Conservation (phyloP, 2,329 filamentous ascomycete genomes). For the Phialemoniopsis sp. region DNA sequence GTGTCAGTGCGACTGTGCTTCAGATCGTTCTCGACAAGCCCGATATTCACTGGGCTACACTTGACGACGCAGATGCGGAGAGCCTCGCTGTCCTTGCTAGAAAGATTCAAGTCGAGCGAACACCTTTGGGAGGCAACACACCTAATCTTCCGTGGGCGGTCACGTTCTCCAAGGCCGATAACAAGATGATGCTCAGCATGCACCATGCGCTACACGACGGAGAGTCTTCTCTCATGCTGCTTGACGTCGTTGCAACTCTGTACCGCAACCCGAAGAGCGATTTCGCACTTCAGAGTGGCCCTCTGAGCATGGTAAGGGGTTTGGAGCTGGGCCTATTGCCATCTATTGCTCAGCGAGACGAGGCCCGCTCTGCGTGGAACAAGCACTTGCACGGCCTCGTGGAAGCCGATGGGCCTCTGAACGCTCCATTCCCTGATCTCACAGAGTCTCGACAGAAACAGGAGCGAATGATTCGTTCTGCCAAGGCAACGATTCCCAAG, state of each 20-base stretch:
- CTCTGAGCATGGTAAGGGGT: conserved; percentile 8
- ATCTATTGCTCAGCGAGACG: conserved; percentile 9
- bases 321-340: conserved; percentile 15
- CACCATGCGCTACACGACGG: conserved; percentile 64
- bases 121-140: no score
- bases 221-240: conserved; percentile 47
- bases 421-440: conserved; percentile 15
- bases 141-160: conserved; percentile 27
- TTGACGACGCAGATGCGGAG: no score
- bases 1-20: conserved; percentile 10
- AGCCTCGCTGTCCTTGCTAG: no score
- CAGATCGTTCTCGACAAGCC: conserved; percentile 9
- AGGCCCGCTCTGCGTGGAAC: conserved; percentile 11
- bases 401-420: conserved; percentile 10
- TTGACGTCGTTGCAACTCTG: conserved; percentile 31
- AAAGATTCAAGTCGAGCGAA: no score
- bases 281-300: neutral
- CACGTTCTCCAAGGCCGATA: conserved; percentile 20
- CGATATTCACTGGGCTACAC: conserved; percentile 6
- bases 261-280: conserved; percentile 2
- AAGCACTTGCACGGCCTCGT: conserved; percentile 8
- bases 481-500: conserved; percentile 3
- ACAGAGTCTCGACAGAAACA: conserved; percentile 15
- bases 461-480: conserved; percentile 5
- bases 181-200: conserved; percentile 31